These are phyloP conservation scores for Kazachstania kunashirensis DNA, from an alignment of 805 yeast species.

Conservation along the genomic window DNA sequence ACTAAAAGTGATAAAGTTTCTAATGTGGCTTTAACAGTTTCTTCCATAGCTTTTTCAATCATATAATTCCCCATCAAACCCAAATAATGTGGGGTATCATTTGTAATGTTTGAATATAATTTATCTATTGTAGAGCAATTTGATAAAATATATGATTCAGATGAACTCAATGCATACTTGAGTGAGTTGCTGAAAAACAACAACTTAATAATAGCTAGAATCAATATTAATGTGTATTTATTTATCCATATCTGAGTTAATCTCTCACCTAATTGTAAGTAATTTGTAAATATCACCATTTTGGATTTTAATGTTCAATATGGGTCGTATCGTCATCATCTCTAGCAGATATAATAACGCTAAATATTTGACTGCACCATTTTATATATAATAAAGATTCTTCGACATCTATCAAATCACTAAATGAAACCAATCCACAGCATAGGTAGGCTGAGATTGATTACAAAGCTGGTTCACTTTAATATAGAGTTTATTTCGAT, in stretches of 20 bases:
- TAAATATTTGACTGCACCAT: too few relatives aligned
- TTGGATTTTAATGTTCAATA: too few relatives aligned
- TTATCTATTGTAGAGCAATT: slow-evolving; percentile 43
- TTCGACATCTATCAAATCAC: too few relatives aligned
- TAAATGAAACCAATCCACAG: too few relatives aligned
- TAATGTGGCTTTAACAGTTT: slow-evolving; percentile 39
- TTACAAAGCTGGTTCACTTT: too few relatives aligned
- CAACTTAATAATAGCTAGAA: slow-evolving; percentile 52
- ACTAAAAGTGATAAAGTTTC: slow-evolving; percentile 38
- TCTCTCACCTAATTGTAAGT: slow-evolving; percentile 42
- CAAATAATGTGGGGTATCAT: slow-evolving; percentile 48
- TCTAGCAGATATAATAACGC: too few relatives aligned
- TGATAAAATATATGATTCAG: slow-evolving; percentile 31
- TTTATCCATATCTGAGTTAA: slow-evolving; percentile 61
- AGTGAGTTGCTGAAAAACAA: slow-evolving; percentile 45
- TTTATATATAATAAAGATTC: too few relatives aligned
- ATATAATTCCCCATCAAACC: slow-evolving; percentile 46
- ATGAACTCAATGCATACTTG: slow-evolving; percentile 32
- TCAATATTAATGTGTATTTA: slow-evolving; percentile 46
- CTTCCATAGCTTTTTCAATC: slow-evolving; percentile 38
- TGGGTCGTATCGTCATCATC: too few relatives aligned
- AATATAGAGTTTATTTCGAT: too few relatives aligned
- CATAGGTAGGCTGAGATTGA: too few relatives aligned
- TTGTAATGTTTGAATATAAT: slow-evolving; percentile 24
- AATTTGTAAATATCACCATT: slow-evolving; percentile 17